Percentiles rank a stretch among this genome's conserved stretches.
These are phyloP conservation scores for Hyphopichia buzzinii DNA, from an alignment of 1,139 yeast species.

Conservation along the genomic window DNA sequence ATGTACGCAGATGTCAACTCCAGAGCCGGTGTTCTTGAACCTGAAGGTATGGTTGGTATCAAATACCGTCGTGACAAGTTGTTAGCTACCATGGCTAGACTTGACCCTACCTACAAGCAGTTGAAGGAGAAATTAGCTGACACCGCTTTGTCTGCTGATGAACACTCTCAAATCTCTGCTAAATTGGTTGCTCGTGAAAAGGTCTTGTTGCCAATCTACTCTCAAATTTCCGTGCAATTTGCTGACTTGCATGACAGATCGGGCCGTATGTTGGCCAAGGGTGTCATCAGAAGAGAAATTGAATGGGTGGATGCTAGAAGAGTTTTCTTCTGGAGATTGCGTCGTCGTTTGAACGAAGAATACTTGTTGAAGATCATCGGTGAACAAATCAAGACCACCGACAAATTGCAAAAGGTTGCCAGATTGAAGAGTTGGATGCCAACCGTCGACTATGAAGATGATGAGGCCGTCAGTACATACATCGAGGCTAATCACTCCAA, in stretches of 20 bases:
- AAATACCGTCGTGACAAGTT: slow-evolving; percentile 93
- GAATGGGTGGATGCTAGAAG: slow-evolving; percentile 89
- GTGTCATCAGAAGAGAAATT: slow-evolving; percentile 79
- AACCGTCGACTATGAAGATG: slow-evolving; percentile 68
- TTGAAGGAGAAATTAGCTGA: slow-evolving; percentile 60
- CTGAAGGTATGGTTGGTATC: slow-evolving; percentile 99
- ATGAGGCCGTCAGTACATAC: slow-evolving; percentile 80
- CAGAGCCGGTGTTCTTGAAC: slow-evolving; percentile 98
- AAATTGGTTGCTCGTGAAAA: slow-evolving; percentile 78
- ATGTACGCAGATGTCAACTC: slow-evolving; percentile 97
- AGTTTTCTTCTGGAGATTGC: slow-evolving; percentile 97
- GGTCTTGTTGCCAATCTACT: slow-evolving; percentile 78
- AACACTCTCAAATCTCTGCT: slow-evolving; percentile 61
- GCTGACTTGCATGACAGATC: slow-evolving; percentile 98
- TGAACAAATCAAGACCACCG: slow-evolving; percentile 58
- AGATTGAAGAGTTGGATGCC: slow-evolving; percentile 89
- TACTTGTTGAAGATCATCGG: slow-evolving; percentile 76
- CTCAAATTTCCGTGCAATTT: slow-evolving; percentile 90
- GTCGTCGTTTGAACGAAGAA: slow-evolving; percentile 94
- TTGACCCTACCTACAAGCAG: slow-evolving; percentile 72
- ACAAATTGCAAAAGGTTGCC: slow-evolving; percentile 78
- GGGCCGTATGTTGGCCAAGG: slow-evolving; percentile 96
- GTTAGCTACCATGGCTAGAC: slow-evolving; percentile 82
- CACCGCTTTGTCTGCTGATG: slow-evolving; percentile 56
- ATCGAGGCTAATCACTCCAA: slow-evolving; percentile 73